These are phyloP conservation scores for Trametes sp. DNA, from an alignment of 1,284 basidiomycete genomes.

Conservation along the genomic window DNA sequence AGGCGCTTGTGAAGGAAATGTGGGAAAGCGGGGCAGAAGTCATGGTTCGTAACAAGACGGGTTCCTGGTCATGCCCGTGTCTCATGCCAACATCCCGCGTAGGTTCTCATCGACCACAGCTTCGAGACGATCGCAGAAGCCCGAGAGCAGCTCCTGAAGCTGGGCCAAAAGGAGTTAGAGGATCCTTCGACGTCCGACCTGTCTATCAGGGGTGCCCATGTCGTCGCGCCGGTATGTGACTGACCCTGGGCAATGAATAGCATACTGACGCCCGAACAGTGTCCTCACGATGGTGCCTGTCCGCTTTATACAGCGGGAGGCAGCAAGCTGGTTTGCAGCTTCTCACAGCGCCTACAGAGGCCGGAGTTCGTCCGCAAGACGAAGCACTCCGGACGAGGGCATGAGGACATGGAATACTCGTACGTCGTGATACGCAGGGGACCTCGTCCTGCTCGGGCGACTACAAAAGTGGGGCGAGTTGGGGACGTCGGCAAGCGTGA, in stretches of 20 bases:
- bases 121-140: conserved; percentile 87
- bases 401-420: conserved; percentile 89
- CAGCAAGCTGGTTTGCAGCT: conserved; percentile 75
- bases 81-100: neutral
- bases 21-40: conserved; percentile 90
- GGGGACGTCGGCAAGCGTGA: conserved; percentile 63
- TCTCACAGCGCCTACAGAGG: conserved; percentile 87
- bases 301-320: conserved; percentile 70
- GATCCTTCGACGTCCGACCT: conserved; percentile 49
- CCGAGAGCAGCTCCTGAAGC: conserved; percentile 76
- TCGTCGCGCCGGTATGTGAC: conserved; percentile 79
- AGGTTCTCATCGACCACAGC: conserved; percentile 90
- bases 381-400: conserved; percentile 84
- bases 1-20: conserved; percentile 80
- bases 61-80: too few species aligned
- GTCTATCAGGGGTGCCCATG: conserved; percentile 68
- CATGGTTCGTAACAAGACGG: conserved; percentile 56
- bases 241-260: neutral
- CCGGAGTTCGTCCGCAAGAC: conserved; percentile 88
- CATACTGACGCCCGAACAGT: conserved; percentile 53
- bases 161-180: conserved; percentile 67
- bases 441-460: conserved; percentile 57
- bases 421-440: conserved; percentile 93
- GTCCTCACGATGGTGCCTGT: conserved; percentile 91
- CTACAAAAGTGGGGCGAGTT: conserved; percentile 63